phyloP scores from a whole-genome alignment of 805 yeast species.

The Spathaspora passalidarum region DNA sequence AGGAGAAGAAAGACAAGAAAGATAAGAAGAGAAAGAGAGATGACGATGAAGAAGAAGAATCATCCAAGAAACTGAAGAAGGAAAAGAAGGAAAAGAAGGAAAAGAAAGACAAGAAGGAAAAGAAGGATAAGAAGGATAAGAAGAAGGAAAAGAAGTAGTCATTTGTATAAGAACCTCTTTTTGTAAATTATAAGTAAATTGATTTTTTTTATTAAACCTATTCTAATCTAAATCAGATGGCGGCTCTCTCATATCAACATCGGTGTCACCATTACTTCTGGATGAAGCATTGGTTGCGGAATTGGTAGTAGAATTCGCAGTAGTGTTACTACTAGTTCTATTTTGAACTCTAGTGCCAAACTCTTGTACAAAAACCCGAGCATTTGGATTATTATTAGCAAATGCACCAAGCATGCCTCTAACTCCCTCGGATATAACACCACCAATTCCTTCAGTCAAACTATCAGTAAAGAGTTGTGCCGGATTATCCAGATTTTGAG shows the following conservation, averaged over 20 bases:
- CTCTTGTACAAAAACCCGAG: slow-evolving; percentile 5
- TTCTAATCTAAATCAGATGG: slow-evolving; percentile 9
- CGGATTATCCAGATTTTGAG: not conserved
- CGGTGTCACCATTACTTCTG: not conserved
- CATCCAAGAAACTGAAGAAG: slow-evolving; percentile 22
- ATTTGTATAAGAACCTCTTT: not conserved
- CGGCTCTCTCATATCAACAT: slow-evolving; percentile 4
- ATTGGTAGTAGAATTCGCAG: not conserved
- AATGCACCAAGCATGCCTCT: slow-evolving; percentile 5
- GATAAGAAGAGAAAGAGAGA: slow-evolving; percentile 23
- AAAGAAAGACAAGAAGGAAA: slow-evolving; percentile 28
- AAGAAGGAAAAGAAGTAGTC: slow-evolving; percentile 3
- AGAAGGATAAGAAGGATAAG: slow-evolving; percentile 28
- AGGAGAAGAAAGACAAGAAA: slow-evolving; percentile 25
- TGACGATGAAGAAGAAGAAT: slow-evolving; percentile 15
- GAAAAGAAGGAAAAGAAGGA: slow-evolving; percentile 29
- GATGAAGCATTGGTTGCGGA: not conserved
- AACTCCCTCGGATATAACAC: slow-evolving; percentile 3
- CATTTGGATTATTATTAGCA: slow-evolving; percentile 2
- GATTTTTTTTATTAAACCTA: not conserved
- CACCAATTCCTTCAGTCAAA: not conserved
- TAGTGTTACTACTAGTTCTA: not conserved
- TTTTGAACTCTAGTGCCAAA: slow-evolving; percentile 4
- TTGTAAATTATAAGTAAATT: slow-evolving; percentile 3
- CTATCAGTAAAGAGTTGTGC: not conserved